Evolutionary conservation across 768 basidiomycete species (phyloP).

Genomic region (Hemileccinum impolitum): DNA sequence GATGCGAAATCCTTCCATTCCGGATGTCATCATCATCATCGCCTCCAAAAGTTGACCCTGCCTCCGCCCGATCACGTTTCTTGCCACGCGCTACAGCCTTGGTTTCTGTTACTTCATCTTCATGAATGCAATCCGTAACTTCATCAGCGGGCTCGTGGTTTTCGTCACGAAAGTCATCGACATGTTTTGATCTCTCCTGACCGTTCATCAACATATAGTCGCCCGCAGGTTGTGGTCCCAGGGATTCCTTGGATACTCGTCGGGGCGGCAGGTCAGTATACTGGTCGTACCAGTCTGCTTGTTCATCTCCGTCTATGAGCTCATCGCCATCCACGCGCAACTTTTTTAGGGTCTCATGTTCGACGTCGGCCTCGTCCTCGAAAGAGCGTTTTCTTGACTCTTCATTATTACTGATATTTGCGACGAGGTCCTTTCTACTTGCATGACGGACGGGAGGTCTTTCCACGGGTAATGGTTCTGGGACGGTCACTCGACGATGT

Average conservation of each 20-base stretch:
- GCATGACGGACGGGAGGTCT: conserved; percentile 26
- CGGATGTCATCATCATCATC: conserved; percentile 44
- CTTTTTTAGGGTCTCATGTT: conserved; percentile 46
- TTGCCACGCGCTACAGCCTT: conserved; percentile 45
- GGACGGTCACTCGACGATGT: conserved; percentile 8
- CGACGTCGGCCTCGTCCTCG: conserved; percentile 43
- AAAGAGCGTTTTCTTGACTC: conserved; percentile 42
- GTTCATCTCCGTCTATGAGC: conserved; percentile 47
- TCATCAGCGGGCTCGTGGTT: conserved; percentile 37
- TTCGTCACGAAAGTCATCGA: conserved; percentile 47
- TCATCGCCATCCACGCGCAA: conserved; percentile 50
- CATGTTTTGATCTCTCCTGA: conserved; percentile 40
- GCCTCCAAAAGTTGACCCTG: conserved; percentile 66
- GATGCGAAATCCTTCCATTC: conserved; percentile 42
- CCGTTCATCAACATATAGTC: conserved; percentile 36
- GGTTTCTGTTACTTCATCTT: conserved; percentile 41
- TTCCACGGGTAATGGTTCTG: conserved; percentile 14
- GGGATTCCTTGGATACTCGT: conserved; percentile 50
- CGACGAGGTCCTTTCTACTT: conserved; percentile 30
- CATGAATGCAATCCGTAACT: conserved; percentile 37
- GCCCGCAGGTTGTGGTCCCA: conserved; percentile 42
- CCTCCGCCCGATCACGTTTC: conserved; percentile 75
- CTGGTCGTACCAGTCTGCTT: conserved; percentile 40
- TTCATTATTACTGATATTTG: conserved; percentile 20
- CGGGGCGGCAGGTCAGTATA: conserved; percentile 19